Evolutionary conservation across 2,329 filamentous ascomycete genomes (phyloP), one percentile per base, ranked within the genome.

Genomic region (Penicillium hordei): DNA sequence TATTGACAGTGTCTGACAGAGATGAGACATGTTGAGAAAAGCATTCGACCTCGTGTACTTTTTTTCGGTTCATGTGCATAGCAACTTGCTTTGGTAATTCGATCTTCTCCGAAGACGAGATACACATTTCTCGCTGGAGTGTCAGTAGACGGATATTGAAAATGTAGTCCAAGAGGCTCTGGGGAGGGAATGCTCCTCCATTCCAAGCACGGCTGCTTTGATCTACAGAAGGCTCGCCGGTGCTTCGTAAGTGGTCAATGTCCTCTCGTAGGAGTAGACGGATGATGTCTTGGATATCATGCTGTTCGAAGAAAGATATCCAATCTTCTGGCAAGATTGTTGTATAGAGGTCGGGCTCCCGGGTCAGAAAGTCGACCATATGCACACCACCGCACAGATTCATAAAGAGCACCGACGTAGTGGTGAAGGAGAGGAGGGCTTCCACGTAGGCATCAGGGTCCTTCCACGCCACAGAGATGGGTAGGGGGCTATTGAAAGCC

Each of bases 41-140:
- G 69, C 93, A 87, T 59, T 87, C 84, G 36, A 97, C 94, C 77
- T 99, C 94, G 70, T 99, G 94, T 1, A 91, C 83, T 76, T 99
- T 99, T 74, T 99, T 99, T n/a, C 89, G 85, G 61, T 91, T 96
- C 94, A 99, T 99, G 4, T 94, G 94, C n/a, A 96, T 84, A 0
- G 90, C 84, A 17, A 96, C 84, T 65, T 88, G 83, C 48, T 86
- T 83, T 4, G 91, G 86, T 23, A 96, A 63, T 80, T 55, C 83
- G 76, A 55, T 65, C 31, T 62, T 75, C 21, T 66, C 55, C 17
- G 68, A 46, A 5, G 48, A 25, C 9, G 56, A 39, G 12, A 2
- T 31, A 2, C 2, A 9, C 31, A 52, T 39, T 23, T 84, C 79
- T 36, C 92, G 81, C 15, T 77, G 75, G 27, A 97, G 77, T 13